Evolutionary conservation across 139 green algal species (phyloP).

Genomic region (Haematococcus lacustris): DNA sequence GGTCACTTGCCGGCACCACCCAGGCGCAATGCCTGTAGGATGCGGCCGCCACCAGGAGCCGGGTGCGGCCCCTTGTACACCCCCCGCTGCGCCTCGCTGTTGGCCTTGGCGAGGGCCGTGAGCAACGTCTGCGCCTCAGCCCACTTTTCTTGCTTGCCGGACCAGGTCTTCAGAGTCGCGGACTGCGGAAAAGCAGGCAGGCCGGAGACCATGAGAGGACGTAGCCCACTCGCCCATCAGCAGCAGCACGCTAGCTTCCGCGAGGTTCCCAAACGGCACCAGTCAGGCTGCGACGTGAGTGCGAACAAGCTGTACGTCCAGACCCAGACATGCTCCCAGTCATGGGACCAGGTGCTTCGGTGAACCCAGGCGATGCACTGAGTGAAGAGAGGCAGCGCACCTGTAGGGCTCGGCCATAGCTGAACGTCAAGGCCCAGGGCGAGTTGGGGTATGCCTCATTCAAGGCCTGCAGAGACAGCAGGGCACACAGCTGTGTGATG

Average conservation of each 20-base stretch:
- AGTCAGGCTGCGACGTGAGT: background rate
- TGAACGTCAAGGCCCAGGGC: conserved; percentile 92
- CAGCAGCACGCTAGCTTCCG: background rate
- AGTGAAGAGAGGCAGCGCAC: background rate
- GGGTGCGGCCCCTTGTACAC: conserved; percentile 42
- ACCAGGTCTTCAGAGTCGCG: conserved; percentile 70
- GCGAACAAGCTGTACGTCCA: background rate
- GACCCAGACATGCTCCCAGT: background rate
- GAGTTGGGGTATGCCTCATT: conserved; percentile 56
- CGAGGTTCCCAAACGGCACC: background rate
- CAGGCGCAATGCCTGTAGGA: too few species aligned
- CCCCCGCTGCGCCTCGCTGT: conserved; percentile 83
- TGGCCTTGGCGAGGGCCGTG: conserved; percentile 78
- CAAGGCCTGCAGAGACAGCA: conserved; percentile 51
- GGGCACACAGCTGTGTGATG: too few species aligned
- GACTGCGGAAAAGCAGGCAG: conserved; percentile 35
- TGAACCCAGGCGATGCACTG: background rate
- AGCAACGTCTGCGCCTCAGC: conserved; percentile 80
- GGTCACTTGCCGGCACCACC: too few species aligned
- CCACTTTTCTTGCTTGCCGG: conserved; percentile 71
- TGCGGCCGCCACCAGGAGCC: conserved; percentile 33
- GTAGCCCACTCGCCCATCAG: background rate
- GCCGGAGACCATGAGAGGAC: background rate
- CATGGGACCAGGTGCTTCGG: background rate
- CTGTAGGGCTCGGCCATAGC: conserved; percentile 81